Evolutionary conservation across 75 land plant genomes (phyloP).

Genomic region (Cryptomeria japonica): DNA sequence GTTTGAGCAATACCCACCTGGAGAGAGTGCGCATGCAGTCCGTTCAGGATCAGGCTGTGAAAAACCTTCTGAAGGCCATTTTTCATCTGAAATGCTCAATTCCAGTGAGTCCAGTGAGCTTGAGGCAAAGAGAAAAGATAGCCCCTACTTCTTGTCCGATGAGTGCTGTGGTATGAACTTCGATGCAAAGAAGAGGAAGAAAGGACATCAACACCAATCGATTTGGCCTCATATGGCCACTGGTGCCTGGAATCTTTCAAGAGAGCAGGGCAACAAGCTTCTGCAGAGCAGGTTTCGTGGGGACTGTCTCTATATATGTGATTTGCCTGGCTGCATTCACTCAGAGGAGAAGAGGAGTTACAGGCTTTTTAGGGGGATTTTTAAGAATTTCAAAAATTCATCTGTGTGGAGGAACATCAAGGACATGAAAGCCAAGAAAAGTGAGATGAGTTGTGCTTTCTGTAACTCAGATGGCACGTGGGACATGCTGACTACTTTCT

Average conservation of each 20-base stretch:
- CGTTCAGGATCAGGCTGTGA: not conserved
- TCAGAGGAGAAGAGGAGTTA: constrained; percentile 77
- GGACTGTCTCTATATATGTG: constrained; percentile 80
- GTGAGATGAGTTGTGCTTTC: constrained; percentile 63
- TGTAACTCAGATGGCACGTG: constrained; percentile 62
- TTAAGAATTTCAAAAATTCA: constrained; percentile 80
- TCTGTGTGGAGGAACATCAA: constrained; percentile 82
- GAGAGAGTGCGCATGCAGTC: not conserved
- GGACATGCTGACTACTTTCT: constrained; percentile 84
- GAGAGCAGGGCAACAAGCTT: constrained; percentile 90
- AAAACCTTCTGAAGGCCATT: not conserved
- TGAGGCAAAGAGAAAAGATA: constrained; percentile 11
- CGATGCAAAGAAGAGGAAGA: constrained; percentile 32
- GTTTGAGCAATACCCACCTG: not conserved
- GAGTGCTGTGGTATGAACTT: constrained; percentile 14
- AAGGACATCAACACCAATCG: constrained; percentile 10
- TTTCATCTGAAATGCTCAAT: not conserved
- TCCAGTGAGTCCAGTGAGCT: too few relatives aligned
- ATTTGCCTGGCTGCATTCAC: constrained; percentile 92
- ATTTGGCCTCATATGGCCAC: constrained; percentile 55
- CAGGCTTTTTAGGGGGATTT: constrained; percentile 82
- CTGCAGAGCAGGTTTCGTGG: constrained; percentile 78
- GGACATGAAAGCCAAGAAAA: constrained; percentile 58
- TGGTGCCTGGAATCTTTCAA: constrained; percentile 57
- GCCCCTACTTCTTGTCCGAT: not conserved